A percentile compares a stretch with the other conserved stretches of the same genome.
These are phyloP conservation scores for Aureobasidium sp. DNA, from an alignment of 2,329 filamentous ascomycete genomes.

Conservation along the genomic window DNA sequence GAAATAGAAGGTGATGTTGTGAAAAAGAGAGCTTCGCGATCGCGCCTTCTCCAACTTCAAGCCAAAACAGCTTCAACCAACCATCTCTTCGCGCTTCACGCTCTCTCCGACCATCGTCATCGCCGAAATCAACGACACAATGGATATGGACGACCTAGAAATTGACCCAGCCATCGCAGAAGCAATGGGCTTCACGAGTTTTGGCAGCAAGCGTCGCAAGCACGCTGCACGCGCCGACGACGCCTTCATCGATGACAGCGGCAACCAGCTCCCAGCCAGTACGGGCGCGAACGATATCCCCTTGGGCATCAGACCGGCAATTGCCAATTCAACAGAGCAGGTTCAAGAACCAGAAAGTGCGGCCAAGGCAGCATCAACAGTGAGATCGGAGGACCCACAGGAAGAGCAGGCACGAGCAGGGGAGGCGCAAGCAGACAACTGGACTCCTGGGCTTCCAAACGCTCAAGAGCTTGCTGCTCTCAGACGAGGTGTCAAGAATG, in stretches of 20 bases:
- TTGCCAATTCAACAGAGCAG: neutral
- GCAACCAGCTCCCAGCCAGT: constrained; percentile 27
- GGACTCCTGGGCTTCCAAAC: neutral
- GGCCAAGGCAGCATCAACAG: neutral
- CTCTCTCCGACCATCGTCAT: neutral
- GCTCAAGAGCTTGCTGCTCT: constrained; percentile 4
- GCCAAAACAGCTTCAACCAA: neutral
- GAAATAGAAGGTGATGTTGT: neutral
- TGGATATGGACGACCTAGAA: constrained; percentile 27
- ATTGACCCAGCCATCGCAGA: constrained; percentile 52
- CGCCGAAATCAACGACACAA: neutral
- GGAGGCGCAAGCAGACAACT: neutral
- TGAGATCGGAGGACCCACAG: neutral
- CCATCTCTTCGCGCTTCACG: neutral
- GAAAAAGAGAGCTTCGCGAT: neutral
- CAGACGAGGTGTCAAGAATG: constrained; percentile 32
- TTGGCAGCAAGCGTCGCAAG: constrained; percentile 63
- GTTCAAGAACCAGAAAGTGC: neutral
- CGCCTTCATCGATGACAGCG: constrained; percentile 37
- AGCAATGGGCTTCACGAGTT: constrained; percentile 66
- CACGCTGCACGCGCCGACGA: constrained; percentile 45
- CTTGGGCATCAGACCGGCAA: constrained; percentile 15
- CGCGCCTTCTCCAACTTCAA: neutral
- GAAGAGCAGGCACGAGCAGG: neutral
- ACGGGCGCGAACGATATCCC: constrained; percentile 24